These are phyloP conservation scores for Syzygium grande DNA, from an alignment of 345 rosid genomes.

Conservation along the genomic window DNA sequence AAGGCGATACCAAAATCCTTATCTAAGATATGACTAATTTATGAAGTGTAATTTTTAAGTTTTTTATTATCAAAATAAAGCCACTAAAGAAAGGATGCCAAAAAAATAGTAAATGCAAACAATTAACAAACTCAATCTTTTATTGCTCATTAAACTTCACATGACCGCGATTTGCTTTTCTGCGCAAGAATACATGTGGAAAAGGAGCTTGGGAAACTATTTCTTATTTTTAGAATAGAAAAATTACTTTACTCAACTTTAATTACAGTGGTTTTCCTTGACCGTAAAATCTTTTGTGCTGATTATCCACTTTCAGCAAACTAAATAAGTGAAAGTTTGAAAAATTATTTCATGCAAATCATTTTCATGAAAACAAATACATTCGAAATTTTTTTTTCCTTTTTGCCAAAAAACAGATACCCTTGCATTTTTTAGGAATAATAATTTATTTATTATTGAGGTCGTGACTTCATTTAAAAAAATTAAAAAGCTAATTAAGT, in stretches of 20 bases:
- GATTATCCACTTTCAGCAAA: background rate
- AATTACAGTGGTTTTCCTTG: background rate
- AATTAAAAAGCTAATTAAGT: background rate
- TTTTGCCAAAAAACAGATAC: background rate
- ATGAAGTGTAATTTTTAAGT: background rate
- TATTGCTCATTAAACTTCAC: background rate
- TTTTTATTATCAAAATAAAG: background rate
- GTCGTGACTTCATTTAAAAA: background rate
- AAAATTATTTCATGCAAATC: background rate
- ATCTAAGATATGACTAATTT: background rate
- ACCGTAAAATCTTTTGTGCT: background rate
- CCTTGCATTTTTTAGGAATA: background rate
- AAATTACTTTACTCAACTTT: background rate
- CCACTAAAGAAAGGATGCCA: background rate
- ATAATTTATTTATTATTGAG: background rate
- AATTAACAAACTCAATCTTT: background rate
- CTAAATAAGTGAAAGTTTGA: background rate
- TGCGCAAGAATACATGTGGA: background rate
- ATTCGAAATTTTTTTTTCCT: background rate
- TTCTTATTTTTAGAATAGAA: background rate
- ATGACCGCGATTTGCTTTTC: background rate
- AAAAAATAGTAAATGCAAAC: background rate
- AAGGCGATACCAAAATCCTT: background rate
- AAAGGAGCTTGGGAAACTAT: background rate
- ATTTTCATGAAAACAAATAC: background rate